These are phyloP conservation scores for Crinitomyces ghanaensis DNA, from an alignment of 805 yeast species.

Conservation along the genomic window DNA sequence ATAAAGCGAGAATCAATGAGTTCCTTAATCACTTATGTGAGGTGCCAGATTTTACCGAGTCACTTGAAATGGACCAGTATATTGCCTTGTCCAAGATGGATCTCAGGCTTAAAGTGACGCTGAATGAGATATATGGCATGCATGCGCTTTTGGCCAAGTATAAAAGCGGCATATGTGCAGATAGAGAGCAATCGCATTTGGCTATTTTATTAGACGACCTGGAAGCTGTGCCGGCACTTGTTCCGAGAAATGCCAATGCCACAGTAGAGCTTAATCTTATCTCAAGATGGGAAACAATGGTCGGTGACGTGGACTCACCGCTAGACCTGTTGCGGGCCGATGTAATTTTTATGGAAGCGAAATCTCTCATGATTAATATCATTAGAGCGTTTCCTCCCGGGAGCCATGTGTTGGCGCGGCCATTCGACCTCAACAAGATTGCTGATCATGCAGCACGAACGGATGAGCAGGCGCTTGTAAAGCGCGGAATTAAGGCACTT, in stretches of 20 bases:
- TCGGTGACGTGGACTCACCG: slow-evolving; percentile 19
- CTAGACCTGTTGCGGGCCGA: slow-evolving; percentile 22
- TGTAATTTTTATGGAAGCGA: slow-evolving; percentile 26
- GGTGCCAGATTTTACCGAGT: slow-evolving; percentile 30
- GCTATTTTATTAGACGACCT: slow-evolving; percentile 20
- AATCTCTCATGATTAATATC: slow-evolving; percentile 26
- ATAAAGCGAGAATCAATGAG: slow-evolving; percentile 21
- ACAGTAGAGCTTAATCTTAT: slow-evolving; percentile 23
- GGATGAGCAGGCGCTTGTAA: slow-evolving; percentile 21
- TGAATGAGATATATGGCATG: slow-evolving; percentile 27
- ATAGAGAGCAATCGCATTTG: slow-evolving; percentile 17
- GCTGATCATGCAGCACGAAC: slow-evolving; percentile 25
- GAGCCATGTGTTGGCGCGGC: slow-evolving; percentile 16
- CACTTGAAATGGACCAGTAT: slow-evolving; percentile 29
- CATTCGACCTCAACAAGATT: slow-evolving; percentile 20
- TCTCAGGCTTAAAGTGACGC: slow-evolving; percentile 22
- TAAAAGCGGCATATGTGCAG: slow-evolving; percentile 9
- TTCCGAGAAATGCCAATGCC: slow-evolving; percentile 22
- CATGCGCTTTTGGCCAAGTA: slow-evolving; percentile 27
- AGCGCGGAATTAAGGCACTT: slow-evolving; percentile 24
- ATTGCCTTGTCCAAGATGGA: slow-evolving; percentile 27
- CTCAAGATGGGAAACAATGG: slow-evolving; percentile 24
- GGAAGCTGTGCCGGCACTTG: slow-evolving; percentile 23
- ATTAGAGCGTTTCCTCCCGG: slow-evolving; percentile 25
- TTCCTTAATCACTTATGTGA: slow-evolving; percentile 28